A percentile compares a stretch with the other conserved stretches of the same genome.
Evolutionary conservation across 148 eudicot species (phyloP).

Genomic region (Beta vulgaris): DNA sequence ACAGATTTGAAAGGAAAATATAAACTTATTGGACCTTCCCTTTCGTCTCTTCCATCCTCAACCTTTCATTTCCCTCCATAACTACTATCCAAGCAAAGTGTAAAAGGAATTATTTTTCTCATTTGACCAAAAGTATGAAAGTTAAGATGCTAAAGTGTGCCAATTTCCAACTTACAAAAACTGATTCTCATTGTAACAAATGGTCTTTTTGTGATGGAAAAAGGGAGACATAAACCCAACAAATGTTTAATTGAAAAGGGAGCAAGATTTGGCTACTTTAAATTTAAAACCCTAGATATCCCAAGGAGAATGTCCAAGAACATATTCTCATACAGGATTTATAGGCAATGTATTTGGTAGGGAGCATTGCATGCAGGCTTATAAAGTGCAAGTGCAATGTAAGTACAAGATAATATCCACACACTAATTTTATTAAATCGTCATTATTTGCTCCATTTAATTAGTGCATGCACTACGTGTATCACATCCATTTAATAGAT

Average conservation of each 20-base stretch:
- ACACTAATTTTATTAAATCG: too few species aligned
- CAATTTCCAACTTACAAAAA: not conserved
- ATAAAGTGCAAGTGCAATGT: not conserved
- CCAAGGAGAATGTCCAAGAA: slow-evolving; percentile 13
- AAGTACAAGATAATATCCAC: too few species aligned
- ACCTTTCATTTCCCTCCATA: too few species aligned
- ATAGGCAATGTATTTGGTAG: not conserved
- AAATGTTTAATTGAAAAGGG: not conserved
- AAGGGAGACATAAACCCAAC: slow-evolving; percentile 20
- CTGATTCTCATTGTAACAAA: slow-evolving; percentile 3
- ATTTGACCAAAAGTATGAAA: slow-evolving; percentile 4
- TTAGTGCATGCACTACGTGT: too few species aligned
- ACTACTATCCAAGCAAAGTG: too few species aligned
- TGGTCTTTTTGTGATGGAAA: slow-evolving; percentile 15
- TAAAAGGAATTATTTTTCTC: not conserved
- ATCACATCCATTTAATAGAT: too few species aligned
- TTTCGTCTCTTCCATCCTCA: too few species aligned
- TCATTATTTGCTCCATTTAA: too few species aligned
- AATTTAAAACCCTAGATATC: not conserved
- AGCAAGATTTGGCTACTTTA: not conserved
- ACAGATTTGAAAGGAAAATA: too few species aligned
- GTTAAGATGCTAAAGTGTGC: not conserved
- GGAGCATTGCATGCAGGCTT: not conserved
- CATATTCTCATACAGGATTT: not conserved
- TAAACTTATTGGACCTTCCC: too few species aligned